Evolutionary conservation across 2,329 filamentous ascomycete species (phyloP), one percentile per base, ranked within the genome.

Genomic region (Ustulina deusta): DNA sequence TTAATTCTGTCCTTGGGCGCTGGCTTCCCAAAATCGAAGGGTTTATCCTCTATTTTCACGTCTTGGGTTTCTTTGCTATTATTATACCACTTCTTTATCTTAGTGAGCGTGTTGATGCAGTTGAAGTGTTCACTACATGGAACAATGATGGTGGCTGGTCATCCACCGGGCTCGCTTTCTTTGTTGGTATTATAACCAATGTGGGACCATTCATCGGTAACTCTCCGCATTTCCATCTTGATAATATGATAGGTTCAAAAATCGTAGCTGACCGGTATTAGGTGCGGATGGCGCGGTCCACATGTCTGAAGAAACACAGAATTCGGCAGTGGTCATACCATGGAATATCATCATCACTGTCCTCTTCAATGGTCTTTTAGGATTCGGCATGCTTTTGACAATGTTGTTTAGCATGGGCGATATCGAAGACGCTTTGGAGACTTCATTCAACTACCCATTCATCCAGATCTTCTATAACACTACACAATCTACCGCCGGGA

Each of bases 91-190:
- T 46, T 15, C 6, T 46, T 20, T 46, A 46, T 22, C 20, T 46
- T 20, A 15, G 42, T 3, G 42, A 46, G 10, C 42, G 20, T 20
- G 13, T 22, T 6, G 15, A 10, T 10, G 17, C 42, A 4, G 42
- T 22, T 9, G 42, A 22, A 22, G 42, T 46, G 11, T 46, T 46
- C 17, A 46, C 42, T 46, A 22, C 42, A 46, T 46, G 42, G 42
- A 46, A 46, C 10, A 46, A 46, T 10, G 42, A 57, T 48, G 13
- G 65, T 40, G n/a, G 65, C 29, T 22, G 64, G 68, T 1, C 62
- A 66, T 32, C 25, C 15, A 32, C 46, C 7, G 46, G 25, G 10
- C 46, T 29, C 2, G 46, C 46, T 11, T 29, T 51, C 22, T 46
- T 46, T 10, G 42, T 46, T 46, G 42, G 42, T 20, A 46, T 46